These are phyloP conservation scores for Vigna unguiculata DNA, from an alignment of 306 rosid species.

Conservation along the genomic window DNA sequence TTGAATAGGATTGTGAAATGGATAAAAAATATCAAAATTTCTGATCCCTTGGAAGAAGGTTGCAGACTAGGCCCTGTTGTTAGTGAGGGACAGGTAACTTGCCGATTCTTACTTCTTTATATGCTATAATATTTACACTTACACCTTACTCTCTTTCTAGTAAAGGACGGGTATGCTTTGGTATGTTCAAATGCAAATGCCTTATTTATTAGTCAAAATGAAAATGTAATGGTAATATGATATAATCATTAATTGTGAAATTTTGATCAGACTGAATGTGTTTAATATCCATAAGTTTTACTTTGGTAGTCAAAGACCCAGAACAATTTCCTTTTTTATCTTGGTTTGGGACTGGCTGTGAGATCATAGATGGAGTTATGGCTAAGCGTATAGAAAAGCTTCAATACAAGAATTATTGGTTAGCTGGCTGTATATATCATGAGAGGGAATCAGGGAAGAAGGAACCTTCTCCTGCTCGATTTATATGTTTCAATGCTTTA, in stretches of 20 bases:
- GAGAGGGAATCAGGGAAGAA: constrained; percentile 6
- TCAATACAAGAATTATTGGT: constrained; percentile 21
- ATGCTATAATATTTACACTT: not conserved
- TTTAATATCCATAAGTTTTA: not conserved
- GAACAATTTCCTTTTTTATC: not conserved
- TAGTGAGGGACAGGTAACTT: constrained; percentile 81
- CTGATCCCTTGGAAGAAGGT: constrained; percentile 98
- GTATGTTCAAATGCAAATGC: constrained; percentile 30
- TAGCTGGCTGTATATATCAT: constrained; percentile 2
- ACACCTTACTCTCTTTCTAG: constrained; percentile 15
- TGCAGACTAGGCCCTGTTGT: constrained; percentile 99
- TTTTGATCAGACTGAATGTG: constrained; percentile 11
- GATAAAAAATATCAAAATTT: constrained; percentile 83
- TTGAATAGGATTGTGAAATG: constrained; percentile 81
- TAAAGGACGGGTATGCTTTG: constrained; percentile 29
- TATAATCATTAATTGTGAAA: constrained; percentile 4
- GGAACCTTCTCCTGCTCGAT: constrained; percentile 12
- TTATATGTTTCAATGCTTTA: constrained; percentile 33
- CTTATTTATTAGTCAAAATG: constrained; percentile 29
- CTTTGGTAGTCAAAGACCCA: not conserved
- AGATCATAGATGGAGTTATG: not conserved
- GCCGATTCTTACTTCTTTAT: constrained; percentile 35
- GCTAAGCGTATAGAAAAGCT: not conserved
- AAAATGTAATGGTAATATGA: constrained; percentile 22
- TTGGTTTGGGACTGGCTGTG: not conserved